Evolutionary conservation across 2,329 filamentous ascomycete genomes (phyloP).

Genomic region (Ilyonectria mors-panacis): DNA sequence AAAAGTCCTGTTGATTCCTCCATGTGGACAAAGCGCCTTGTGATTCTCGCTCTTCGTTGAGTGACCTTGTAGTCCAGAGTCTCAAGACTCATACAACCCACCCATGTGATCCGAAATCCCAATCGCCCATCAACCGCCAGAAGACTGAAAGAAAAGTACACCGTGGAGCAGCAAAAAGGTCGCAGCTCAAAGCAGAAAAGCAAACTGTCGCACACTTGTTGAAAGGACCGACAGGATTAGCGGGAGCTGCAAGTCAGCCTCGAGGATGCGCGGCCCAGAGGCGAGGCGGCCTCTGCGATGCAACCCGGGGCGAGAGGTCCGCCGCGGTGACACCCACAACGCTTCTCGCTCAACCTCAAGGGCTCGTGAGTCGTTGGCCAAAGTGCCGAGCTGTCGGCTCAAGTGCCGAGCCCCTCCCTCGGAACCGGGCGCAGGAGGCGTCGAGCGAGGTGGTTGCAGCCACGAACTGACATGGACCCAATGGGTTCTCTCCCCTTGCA

Average conservation of each 20-base stretch:
- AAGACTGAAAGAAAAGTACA: background rate
- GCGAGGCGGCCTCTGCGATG: slow-evolving; percentile 7
- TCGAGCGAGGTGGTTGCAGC: background rate
- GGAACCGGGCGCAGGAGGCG: background rate
- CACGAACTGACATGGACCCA: background rate
- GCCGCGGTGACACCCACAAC: slow-evolving; percentile 11
- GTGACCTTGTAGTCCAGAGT: background rate
- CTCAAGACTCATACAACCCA: background rate
- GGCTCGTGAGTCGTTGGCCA: background rate
- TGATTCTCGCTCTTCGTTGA: background rate
- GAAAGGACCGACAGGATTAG: slow-evolving; percentile 3
- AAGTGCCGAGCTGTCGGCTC: background rate
- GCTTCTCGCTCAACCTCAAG: slow-evolving; percentile 3
- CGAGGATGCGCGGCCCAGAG: background rate
- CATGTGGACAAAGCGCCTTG: background rate
- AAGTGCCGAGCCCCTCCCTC: slow-evolving; percentile 10
- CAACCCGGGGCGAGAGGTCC: background rate
- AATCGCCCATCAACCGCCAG: background rate
- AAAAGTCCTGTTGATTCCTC: background rate
- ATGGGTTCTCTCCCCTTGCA: slow-evolving; percentile 1
- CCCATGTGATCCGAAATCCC: background rate
- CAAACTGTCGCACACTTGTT: background rate
- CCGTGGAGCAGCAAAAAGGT: background rate
- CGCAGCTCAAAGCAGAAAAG: background rate
- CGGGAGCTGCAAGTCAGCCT: background rate